Evolutionary conservation across 805 yeast genomes (phyloP), one percentile per base, ranked within the genome.

Genomic region (Komagataella populi): DNA sequence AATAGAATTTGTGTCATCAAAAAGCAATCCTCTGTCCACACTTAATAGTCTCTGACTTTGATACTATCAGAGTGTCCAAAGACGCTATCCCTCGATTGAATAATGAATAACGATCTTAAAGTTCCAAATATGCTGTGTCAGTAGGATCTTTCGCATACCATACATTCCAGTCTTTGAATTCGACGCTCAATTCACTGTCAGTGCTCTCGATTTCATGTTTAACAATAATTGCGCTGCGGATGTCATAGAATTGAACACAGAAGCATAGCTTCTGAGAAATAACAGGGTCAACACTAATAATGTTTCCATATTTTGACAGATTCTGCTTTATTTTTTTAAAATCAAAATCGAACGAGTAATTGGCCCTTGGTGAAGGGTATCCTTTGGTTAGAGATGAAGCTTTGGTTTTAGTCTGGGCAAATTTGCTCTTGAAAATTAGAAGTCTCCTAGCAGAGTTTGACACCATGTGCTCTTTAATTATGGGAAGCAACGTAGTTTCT

Each of bases 81-180:
- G 44, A 3, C 14, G 44, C 44, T 39, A 39, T n/a, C 20, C 3
- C 20, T 20, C 20, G 20, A 20, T 20, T 20, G 20, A 20, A 20
- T 20, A 20, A 20, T 20, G 20, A 20, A 20, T 20, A 3, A 10
- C 14, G 39, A 10, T 30, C 39, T 8, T 30, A 30, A 30, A 30
- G 39, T 8, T 30, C 39, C 8, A n/a, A n/a, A 64, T 82, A 73
- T 4, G 81, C 80, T 52, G 64, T 70, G 56, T 84, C 89, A 6
- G 86, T 71, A 1, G 77, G 76, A 62, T 86, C 95, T 47, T 72
- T 74, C 0, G 84, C 86, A 56, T 77, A 86, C 79, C 81, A 75
- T 1, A 82, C 64, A 6, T 70, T 64, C 93, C 93, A 86, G 4
- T 69, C 76, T 8, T 61, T 62, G 57, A 81, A 85, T 56, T 73